Evolutionary conservation across 306 rosid genomes (phyloP).

Genomic region (Cicer yamashitae): DNA sequence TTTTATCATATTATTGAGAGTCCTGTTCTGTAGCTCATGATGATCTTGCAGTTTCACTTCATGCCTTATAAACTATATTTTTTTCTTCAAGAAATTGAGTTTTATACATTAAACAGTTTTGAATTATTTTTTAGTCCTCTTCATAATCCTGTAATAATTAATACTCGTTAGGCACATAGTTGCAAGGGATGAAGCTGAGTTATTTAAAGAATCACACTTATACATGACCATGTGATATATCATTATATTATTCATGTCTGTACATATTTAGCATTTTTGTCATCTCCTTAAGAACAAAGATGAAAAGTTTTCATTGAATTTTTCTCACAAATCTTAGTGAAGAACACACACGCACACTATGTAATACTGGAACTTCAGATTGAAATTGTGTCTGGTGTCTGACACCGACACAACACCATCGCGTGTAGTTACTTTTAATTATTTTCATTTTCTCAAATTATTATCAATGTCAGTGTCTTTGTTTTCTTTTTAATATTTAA

Average conservation of each 20-base stretch:
- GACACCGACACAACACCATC: no score
- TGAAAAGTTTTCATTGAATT: neutral
- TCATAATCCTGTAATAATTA: no score
- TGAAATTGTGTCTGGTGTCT: no score
- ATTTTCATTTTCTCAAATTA: no score
- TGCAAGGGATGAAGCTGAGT: neutral
- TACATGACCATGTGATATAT: slow-evolving; percentile 1
- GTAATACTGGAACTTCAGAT: no score
- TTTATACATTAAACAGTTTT: slow-evolving; percentile 18
- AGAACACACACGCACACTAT: no score
- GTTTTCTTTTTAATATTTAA: neutral
- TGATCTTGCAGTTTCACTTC: slow-evolving; percentile 3
- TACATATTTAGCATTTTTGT: neutral
- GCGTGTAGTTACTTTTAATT: no score
- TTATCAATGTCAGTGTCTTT: neutral
- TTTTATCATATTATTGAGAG: neutral
- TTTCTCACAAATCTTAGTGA: neutral
- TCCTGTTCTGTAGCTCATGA: neutral
- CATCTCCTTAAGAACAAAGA: neutral
- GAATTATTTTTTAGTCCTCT: neutral
- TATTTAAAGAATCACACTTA: neutral
- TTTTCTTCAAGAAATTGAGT: neutral
- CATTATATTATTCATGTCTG: neutral
- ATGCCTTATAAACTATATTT: neutral
- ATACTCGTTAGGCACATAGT: no score